Evolutionary conservation across 2,329 filamentous ascomycete genomes (phyloP).

Genomic region (Gliomastix tumulicola): DNA sequence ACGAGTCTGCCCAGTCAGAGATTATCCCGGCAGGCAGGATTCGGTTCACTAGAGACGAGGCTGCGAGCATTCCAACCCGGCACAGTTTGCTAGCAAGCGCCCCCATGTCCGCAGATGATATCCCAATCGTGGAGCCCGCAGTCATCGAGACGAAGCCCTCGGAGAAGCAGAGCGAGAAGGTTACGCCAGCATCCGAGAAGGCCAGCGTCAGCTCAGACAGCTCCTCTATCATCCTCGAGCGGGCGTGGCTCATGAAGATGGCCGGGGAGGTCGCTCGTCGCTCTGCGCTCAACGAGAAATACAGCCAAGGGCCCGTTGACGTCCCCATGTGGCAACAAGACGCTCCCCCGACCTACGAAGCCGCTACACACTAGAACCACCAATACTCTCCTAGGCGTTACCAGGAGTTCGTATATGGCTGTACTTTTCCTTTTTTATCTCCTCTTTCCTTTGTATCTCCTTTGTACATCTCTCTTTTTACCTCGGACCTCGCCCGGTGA

Average conservation of each 20-base stretch:
- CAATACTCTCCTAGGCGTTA: background rate
- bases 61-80: conserved; percentile 6
- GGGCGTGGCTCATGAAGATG: conserved; percentile 90
- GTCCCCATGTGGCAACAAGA: no score
- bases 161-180: conserved; percentile 19
- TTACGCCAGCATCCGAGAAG: conserved; percentile 19
- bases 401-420: no score
- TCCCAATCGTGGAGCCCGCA: no score
- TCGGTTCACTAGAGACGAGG: conserved; percentile 24
- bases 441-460: no score
- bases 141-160: background rate
- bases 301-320: conserved; percentile 35
- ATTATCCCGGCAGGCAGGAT: conserved; percentile 25
- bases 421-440: background rate
- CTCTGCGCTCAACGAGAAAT: no score
- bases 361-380: conserved; percentile 26
- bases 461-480: no score
- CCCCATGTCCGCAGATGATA: background rate
- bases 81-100: conserved; percentile 3
- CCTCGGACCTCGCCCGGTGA: no score
- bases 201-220: conserved; percentile 32
- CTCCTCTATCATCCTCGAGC: conserved; percentile 60
- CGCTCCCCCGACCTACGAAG: conserved; percentile 57
- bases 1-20: conserved; percentile 27
- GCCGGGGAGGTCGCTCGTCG: conserved; percentile 83